Percentiles rank a stretch among this genome's conserved stretches.
These are phyloP conservation scores for Coccomyxa sp. DNA, from an alignment of 139 green algal genomes.

Conservation along the genomic window DNA sequence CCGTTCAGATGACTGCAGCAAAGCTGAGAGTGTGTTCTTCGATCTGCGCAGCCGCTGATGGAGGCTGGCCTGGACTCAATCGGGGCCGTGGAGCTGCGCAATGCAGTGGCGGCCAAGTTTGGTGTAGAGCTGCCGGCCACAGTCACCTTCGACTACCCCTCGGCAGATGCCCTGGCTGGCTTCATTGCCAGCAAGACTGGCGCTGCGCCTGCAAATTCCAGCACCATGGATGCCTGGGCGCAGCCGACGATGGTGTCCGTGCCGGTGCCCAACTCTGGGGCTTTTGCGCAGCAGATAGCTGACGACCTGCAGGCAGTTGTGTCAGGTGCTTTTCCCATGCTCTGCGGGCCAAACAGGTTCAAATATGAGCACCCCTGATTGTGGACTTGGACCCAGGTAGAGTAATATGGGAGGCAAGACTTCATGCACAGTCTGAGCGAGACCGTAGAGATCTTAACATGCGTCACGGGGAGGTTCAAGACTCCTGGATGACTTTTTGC, in stretches of 20 bases:
- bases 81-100: constrained; percentile 35
- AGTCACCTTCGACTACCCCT: constrained; percentile 37
- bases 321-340: neutral
- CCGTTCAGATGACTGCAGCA: neutral
- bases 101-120: constrained; percentile 20
- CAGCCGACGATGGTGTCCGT: too few relatives aligned
- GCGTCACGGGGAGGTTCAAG: too few relatives aligned
- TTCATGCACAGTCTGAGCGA: too few relatives aligned
- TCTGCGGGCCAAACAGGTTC: too few relatives aligned
- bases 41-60: constrained; percentile 18
- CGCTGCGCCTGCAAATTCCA: neutral
- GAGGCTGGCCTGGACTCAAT: constrained; percentile 34
- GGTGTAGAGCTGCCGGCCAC: constrained; percentile 39
- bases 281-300: too few relatives aligned
- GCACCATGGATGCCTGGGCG: neutral
- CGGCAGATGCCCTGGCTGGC: neutral
- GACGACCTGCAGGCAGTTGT: too few relatives aligned
- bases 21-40: neutral
- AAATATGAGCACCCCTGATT: too few relatives aligned
- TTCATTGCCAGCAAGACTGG: neutral
- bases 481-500: too few relatives aligned
- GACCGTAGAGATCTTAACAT: too few relatives aligned
- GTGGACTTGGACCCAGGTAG: too few relatives aligned
- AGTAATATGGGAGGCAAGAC: too few relatives aligned
- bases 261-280: too few relatives aligned